Conservation (phyloP, 805 yeast genomes). For the Wickerhamiella vanderwaltii region DNA sequence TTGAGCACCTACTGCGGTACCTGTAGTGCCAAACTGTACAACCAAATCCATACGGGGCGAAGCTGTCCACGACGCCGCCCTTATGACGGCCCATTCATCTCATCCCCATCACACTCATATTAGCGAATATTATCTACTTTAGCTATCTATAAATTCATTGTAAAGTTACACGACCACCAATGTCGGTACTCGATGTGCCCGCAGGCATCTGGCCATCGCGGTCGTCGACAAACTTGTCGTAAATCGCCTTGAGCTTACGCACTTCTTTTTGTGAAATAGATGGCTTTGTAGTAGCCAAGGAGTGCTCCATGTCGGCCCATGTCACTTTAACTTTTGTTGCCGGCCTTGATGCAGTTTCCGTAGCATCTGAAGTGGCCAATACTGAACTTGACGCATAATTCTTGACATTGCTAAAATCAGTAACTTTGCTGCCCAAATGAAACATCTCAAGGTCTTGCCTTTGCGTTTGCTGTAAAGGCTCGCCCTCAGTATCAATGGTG, state of each 20-base stretch:
- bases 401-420: slow-evolving; percentile 11
- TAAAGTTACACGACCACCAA: slow-evolving; percentile 69
- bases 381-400: slow-evolving; percentile 8
- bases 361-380: neutral
- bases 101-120: too few relatives aligned
- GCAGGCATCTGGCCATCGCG: slow-evolving; percentile 83
- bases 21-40: too few relatives aligned
- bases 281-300: slow-evolving; percentile 71
- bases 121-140: too few relatives aligned
- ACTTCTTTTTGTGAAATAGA: slow-evolving; percentile 70
- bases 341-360: neutral
- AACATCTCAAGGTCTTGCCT: slow-evolving; percentile 12
- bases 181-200: slow-evolving; percentile 64
- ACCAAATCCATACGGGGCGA: too few relatives aligned
- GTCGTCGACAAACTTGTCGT: slow-evolving; percentile 57
- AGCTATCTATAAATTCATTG: too few relatives aligned
- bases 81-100: too few relatives aligned
- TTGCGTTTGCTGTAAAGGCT: slow-evolving; percentile 7
- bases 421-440: slow-evolving; percentile 14
- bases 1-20: too few relatives aligned
- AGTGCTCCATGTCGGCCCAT: slow-evolving; percentile 43
- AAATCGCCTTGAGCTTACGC: slow-evolving; percentile 48
- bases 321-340: slow-evolving; percentile 34
- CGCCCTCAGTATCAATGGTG: slow-evolving; percentile 28
- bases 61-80: too few relatives aligned